Percentiles rank a stretch among this genome's conserved stretches.
phyloP scores from a whole-genome alignment of 345 rosid species.

The Salix suchowensis region DNA sequence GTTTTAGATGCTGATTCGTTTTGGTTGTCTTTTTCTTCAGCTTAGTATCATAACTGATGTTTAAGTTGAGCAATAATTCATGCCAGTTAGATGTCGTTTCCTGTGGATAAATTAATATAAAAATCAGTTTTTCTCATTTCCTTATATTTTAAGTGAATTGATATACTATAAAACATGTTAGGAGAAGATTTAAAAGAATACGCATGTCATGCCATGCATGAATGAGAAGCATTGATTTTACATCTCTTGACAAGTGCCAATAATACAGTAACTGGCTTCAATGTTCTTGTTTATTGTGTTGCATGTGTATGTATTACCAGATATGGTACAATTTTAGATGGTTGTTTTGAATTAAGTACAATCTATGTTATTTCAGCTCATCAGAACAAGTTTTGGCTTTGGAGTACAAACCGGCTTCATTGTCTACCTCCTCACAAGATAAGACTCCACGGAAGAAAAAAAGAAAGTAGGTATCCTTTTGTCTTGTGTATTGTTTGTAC shows the following conservation, averaged over 20 bases:
- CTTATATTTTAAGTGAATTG: background rate
- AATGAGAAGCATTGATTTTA: background rate
- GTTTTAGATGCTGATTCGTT: background rate
- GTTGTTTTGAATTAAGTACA: background rate
- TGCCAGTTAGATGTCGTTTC: slow-evolving; percentile 1
- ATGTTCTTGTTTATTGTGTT: background rate
- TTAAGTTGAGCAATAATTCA: background rate
- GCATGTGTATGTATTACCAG: background rate
- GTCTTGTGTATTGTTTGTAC: background rate
- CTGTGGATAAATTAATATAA: background rate
- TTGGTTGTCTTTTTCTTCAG: background rate
- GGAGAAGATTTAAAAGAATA: background rate
- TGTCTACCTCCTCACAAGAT: slow-evolving; percentile 20
- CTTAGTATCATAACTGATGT: background rate
- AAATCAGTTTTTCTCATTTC: background rate
- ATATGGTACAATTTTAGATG: background rate
- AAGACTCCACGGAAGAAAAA: slow-evolving; percentile 25
- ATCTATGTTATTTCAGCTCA: slow-evolving; percentile 26
- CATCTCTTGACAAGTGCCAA: background rate
- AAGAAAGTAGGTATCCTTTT: slow-evolving; percentile 27
- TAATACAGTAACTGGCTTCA: background rate
- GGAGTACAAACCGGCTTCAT: slow-evolving; percentile 16
- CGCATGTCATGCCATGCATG: background rate
- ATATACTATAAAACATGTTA: background rate
- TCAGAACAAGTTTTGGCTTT: slow-evolving; percentile 23